Evolutionary conservation across 768 basidiomycete genomes (phyloP).

Genomic region (Tulasnella calospora): DNA sequence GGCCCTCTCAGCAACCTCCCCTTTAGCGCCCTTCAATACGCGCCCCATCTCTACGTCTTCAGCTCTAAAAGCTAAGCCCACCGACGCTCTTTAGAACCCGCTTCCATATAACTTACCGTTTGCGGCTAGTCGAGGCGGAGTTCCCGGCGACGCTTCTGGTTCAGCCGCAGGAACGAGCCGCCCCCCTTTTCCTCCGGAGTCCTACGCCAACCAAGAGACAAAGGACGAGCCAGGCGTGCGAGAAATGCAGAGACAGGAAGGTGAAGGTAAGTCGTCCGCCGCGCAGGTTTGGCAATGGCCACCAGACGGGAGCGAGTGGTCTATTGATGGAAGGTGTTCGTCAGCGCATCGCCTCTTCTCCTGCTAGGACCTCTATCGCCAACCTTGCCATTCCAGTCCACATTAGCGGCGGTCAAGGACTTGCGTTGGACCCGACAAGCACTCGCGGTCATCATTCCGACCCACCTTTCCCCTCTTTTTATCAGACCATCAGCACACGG

Average conservation of each 20-base stretch:
- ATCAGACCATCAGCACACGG: background rate
- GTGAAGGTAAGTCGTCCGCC: too few relatives aligned
- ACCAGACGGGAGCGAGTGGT: too few relatives aligned
- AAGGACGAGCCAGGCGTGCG: too few relatives aligned
- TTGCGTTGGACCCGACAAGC: background rate
- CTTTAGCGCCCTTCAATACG: background rate
- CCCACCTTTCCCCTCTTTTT: background rate
- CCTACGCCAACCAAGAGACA: too few relatives aligned
- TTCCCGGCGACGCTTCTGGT: too few relatives aligned
- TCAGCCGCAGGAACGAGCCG: conserved; percentile 7
- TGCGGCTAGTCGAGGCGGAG: background rate
- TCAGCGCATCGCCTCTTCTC: conserved; percentile 11
- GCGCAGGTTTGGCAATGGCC: background rate
- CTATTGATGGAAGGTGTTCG: background rate
- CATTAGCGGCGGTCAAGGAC: conserved; percentile 4
- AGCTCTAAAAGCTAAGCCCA: background rate
- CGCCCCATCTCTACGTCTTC: too few relatives aligned
- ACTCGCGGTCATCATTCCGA: conserved; percentile 1
- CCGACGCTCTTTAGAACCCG: conserved; percentile 16
- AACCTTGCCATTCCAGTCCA: conserved; percentile 5
- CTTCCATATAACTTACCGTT: conserved; percentile 16
- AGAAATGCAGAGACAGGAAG: too few relatives aligned
- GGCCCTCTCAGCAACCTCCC: background rate
- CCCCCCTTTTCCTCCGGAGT: too few relatives aligned
- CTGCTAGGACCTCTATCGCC: background rate